phyloP scores from a whole-genome alignment of 768 basidiomycete genomes.

The Auricularia auricula-judae region DNA sequence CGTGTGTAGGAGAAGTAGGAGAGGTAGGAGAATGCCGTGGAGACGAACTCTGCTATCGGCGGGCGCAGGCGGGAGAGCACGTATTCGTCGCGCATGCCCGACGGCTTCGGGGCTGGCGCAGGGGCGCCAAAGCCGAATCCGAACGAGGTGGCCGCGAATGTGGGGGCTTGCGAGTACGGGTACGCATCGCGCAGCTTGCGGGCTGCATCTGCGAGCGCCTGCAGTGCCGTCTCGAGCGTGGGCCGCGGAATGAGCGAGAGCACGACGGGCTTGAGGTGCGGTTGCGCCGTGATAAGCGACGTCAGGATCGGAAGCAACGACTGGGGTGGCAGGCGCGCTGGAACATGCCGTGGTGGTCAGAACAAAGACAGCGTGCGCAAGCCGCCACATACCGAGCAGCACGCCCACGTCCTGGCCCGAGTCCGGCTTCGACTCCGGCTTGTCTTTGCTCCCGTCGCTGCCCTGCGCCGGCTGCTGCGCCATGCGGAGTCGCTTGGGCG shows the following conservation, averaged over 20 bases:
- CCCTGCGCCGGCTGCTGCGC: neutral
- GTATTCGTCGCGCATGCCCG: slow-evolving; percentile 72
- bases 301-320: slow-evolving; percentile 65
- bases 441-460: slow-evolving; percentile 32
- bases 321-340: slow-evolving; percentile 71
- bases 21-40: slow-evolving; percentile 69
- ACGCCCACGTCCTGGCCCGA: slow-evolving; percentile 64
- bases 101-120: neutral
- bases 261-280: slow-evolving; percentile 58
- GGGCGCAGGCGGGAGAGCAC: slow-evolving; percentile 64
- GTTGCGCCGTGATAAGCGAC: slow-evolving; percentile 55
- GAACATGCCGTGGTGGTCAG: slow-evolving; percentile 7
- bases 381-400: slow-evolving; percentile 48
- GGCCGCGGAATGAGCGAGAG: slow-evolving; percentile 78
- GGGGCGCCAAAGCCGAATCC: slow-evolving; percentile 15
- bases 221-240: slow-evolving; percentile 60
- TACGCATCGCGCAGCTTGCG: slow-evolving; percentile 72
- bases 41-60: slow-evolving; percentile 65
- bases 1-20: slow-evolving; percentile 69
- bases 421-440: slow-evolving; percentile 28
- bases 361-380: slow-evolving; percentile 1
- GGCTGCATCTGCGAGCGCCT: slow-evolving; percentile 55
- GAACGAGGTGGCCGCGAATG: slow-evolving; percentile 20
- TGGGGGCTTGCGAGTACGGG: slow-evolving; percentile 53
- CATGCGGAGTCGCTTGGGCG: slow-evolving; percentile 56